Percentiles rank a stretch among this genome's conserved stretches.
These are phyloP conservation scores for Barnettozyma siamensis DNA, from an alignment of 805 yeast genomes.

Conservation along the genomic window DNA sequence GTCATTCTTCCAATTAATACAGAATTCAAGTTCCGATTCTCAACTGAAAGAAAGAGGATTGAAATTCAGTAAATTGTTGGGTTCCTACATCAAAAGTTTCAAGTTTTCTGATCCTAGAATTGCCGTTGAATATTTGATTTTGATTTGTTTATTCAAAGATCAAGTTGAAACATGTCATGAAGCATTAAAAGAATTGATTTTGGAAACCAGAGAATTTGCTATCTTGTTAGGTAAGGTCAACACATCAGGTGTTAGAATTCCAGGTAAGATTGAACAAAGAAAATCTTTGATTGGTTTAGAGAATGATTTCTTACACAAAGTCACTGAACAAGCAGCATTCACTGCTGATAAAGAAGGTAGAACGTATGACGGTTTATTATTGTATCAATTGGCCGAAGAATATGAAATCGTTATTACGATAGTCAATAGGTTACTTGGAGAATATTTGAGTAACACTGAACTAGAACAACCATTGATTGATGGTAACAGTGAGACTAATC, in stretches of 20 bases:
- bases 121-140: conserved; percentile 82
- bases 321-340: conserved; percentile 79
- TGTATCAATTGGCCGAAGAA: conserved; percentile 86
- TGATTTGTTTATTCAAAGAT: conserved; percentile 51
- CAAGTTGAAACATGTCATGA: conserved; percentile 63
- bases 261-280: conserved; percentile 81
- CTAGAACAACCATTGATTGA: conserved; percentile 45
- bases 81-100: conserved; percentile 77
- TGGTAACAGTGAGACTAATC: conserved; percentile 39
- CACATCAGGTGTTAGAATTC: conserved; percentile 67
- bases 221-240: conserved; percentile 78
- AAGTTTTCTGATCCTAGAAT: conserved; percentile 81
- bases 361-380: conserved; percentile 72
- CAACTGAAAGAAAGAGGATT: conserved; percentile 30
- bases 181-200: conserved; percentile 74
- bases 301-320: conserved; percentile 56
- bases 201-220: conserved; percentile 80
- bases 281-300: conserved; percentile 59
- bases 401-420: conserved; percentile 72
- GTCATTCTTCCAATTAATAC: conserved; percentile 64
- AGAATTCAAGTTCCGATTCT: conserved; percentile 33
- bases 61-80: conserved; percentile 61
- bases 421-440: conserved; percentile 73
- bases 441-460: conserved; percentile 65
- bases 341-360: conserved; percentile 91